Evolutionary conservation across 305 asterid species (phyloP).

Genomic region (Solanum aculeatissimum): DNA sequence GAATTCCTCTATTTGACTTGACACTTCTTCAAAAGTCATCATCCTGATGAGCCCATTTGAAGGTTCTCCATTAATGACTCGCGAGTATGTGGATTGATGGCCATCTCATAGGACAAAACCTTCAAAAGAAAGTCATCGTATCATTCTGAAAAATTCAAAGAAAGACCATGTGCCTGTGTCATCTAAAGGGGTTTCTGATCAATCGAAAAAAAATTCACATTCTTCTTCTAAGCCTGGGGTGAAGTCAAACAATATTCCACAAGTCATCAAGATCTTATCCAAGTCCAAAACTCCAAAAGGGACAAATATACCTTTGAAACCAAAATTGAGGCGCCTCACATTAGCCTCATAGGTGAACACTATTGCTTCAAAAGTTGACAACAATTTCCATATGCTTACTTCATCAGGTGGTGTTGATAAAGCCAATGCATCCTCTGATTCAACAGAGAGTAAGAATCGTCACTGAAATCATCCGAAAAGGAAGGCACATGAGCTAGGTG

Average conservation of each 20-base stretch:
- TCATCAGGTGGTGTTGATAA: accelerated
- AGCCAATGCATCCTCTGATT: neutral
- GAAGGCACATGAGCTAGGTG: neutral
- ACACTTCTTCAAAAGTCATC: neutral
- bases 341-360: neutral
- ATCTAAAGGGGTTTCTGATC: neutral
- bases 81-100: neutral
- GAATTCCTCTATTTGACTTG: neutral
- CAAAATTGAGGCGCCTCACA: neutral
- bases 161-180: neutral
- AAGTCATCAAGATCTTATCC: neutral
- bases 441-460: neutral
- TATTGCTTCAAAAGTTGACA: neutral
- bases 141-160: neutral
- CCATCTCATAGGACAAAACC: neutral
- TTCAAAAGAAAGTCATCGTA: neutral
- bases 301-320: neutral
- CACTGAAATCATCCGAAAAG: neutral
- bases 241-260: too few species aligned
- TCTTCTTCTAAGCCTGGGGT: neutral
- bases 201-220: neutral
- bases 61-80: neutral
- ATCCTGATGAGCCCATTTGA: neutral
- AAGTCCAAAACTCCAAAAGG: neutral
- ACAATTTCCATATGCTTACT: too few species aligned